Evolutionary conservation across 257 asterid genomes (phyloP).

Genomic region (Ocimum tenuiflorum): DNA sequence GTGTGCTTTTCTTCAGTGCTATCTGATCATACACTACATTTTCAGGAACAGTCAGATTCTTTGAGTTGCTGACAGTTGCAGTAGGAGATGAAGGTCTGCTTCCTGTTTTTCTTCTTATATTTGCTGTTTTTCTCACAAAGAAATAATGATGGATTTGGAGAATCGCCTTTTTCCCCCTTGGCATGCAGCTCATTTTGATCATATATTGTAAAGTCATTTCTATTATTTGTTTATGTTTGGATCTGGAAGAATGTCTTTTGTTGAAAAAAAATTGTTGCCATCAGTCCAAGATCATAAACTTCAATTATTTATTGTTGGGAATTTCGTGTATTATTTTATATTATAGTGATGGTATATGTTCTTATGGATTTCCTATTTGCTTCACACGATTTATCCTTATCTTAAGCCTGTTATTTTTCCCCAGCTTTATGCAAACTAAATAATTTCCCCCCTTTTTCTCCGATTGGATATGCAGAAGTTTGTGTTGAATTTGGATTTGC

Average conservation of each 20-base stretch:
- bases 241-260: slow-evolving; percentile 1
- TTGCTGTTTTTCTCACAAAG: not conserved
- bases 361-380: not conserved
- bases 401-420: not conserved
- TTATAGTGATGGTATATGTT: not conserved
- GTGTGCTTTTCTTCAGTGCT: not conserved
- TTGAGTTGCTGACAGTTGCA: not conserved
- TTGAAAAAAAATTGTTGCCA: slow-evolving; percentile 7
- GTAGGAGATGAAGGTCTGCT: slow-evolving; percentile 50
- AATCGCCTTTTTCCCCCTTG: not conserved
- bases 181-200: slow-evolving; percentile 22
- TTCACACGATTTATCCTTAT: not conserved
- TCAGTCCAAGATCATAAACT: slow-evolving; percentile 7
- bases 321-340: not conserved
- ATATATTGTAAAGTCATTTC: not conserved
- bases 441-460: not conserved
- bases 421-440: not conserved
- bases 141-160: not conserved
- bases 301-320: not conserved
- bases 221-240: not conserved
- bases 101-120: slow-evolving; percentile 10
- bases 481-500: slow-evolving; percentile 63
- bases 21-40: slow-evolving; percentile 15
- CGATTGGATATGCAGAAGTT: slow-evolving; percentile 44
- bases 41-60: slow-evolving; percentile 1